Base-by-base conservation (phyloP, 768 basidiomycete species). In the Mycena leptocephala region DNA sequence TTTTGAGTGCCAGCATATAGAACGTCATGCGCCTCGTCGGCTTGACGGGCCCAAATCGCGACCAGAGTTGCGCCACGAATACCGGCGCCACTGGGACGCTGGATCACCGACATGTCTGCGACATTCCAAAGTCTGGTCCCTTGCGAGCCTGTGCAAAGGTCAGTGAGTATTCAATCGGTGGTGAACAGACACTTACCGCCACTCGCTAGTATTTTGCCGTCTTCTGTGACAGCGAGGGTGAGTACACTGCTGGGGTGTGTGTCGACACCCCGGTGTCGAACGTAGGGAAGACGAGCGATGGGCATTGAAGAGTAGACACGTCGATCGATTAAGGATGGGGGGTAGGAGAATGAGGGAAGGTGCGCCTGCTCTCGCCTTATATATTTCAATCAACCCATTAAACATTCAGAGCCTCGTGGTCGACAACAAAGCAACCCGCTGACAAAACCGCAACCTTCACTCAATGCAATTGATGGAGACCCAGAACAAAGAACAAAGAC, bases 131-230 rank as follows among this genome's bases (percentile, higher is more conserved):
- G n/a, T n/a, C n/a, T n/a, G n/a, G n/a, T n/a, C n/a, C n/a, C n/a
- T n/a, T n/a, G n/a, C n/a, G n/a, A n/a, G n/a, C n/a, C n/a, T n/a
- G n/a, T n/a, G n/a, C n/a, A n/a, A n/a, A n/a, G n/a, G 22, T 64
- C 20, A 74, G 41, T 32, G 11, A 35, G 18, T 18, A n/a, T 65
- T 30, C 55, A 48, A 8, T 37, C 28, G 30, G 30, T 39, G 35
- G 20, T 46, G 9, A n/a, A 59, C n/a, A 55, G 7, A 11, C 26
- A 37, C 72, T 59, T 65, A 74, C 72, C 73, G 55, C 73, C 73
- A 26, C 64, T 74, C 22, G 59, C 66, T 7, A 74, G 66, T 24
- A 58, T 68, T 14, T 8, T 74, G 58, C 66, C 66, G 22, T 74
- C 66, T 55, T 48, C 59, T 35, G 65, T 69, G 13, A 55, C 46